Evolutionary conservation across 164 flowering plant species (phyloP), one percentile per base, ranked within the genome.

Genomic region (Berberis vulgaris): DNA sequence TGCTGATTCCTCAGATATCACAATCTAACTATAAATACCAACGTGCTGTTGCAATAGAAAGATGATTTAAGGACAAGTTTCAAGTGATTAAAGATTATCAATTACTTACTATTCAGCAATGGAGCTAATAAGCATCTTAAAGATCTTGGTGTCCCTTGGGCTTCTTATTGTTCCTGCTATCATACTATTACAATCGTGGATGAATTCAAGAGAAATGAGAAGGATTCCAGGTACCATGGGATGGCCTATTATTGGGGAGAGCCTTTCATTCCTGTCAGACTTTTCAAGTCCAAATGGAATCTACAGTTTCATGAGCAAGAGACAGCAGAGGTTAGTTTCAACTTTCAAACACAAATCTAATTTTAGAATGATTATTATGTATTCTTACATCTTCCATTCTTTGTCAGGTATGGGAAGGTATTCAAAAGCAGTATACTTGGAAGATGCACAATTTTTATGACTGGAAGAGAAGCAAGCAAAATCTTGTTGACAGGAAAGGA

Each of bases 391-490:
- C 3, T 42, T 10, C 13, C 61, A 43, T 13, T 1, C 41, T 42
- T 54, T 57, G 9, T 54, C 66, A 86, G 91, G 73, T 84, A 76
- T 53, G 88, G 91, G 1, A 84, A 84, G 74, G 86, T 81, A 63
- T 86, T 86, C 68, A 86, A 86, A 75, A 73, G 73, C 2, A 61
- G 47, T 59, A 78, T 80, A 0, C 60, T 86, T 64, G 91, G 91
- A 61, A 78, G 88, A 63, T 76, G 44, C 45, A 79, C 78, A 0
- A 76, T 86, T 41, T 83, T 83, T 76, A 77, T 83, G 86, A 83
- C 88, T 2, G 86, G 88, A n/a, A 80, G 86, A 46, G 91, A 83
- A 65, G 86, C 88, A 56, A 69, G 82, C 76, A 82, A 82, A 81
- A 79, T 82, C 12, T 67, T 86, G 71, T 64, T 83, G 55, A 73